Evolutionary conservation across 2,329 filamentous ascomycete species (phyloP), one percentile per base, ranked within the genome.

Genomic region (Cladophialophora carrionii): DNA sequence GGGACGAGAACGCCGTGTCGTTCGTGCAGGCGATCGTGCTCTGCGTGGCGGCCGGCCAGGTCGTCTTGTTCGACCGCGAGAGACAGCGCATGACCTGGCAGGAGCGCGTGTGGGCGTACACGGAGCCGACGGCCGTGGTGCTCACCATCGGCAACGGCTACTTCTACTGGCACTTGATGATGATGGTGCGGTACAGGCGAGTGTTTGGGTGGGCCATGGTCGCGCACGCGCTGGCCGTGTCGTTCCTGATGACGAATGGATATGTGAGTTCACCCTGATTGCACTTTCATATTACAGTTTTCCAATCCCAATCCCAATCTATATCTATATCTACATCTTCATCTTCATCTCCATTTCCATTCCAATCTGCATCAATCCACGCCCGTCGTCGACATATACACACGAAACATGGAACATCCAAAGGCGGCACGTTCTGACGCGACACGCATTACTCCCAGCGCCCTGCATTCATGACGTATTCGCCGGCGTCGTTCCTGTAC

Each of bases 201-300:
- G 41, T 49, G 14, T 58, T 58, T 49, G 56, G 56, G 14, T 49
- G 56, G 56, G 12, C 56, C 2, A 58, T 58, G 37, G 56, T 58
- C 20, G 56, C 56, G 26, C 56, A 58, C 9, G 56, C 56, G 20
- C 2, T 49, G 41, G 37, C 56, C 14, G 56, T 58, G 12, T 31
- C 56, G 26, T 58, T 58, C 41, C 56, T 58, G 10, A 58, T 58
- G 56, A 58, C 41, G 22, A 58, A 32, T 22, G 24, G 26, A 17
- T 58, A 49, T 17, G 31, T 57, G 24, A 57, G 34, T 43, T 41
- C 34, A 12, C 32, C 14, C 4, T 34, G 32, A 34, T 34, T 10
- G 1, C 32, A 8, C 32, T 34, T 8, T 37, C 12, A 1, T 12
- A 12, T 37, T 37, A 14, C 3, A 12, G 4, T 14, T 14, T 37